Percentiles rank a stretch among this genome's conserved stretches.
These are phyloP conservation scores for Mycena kentingensis DNA, from an alignment of 768 basidiomycete genomes.

Conservation along the genomic window DNA sequence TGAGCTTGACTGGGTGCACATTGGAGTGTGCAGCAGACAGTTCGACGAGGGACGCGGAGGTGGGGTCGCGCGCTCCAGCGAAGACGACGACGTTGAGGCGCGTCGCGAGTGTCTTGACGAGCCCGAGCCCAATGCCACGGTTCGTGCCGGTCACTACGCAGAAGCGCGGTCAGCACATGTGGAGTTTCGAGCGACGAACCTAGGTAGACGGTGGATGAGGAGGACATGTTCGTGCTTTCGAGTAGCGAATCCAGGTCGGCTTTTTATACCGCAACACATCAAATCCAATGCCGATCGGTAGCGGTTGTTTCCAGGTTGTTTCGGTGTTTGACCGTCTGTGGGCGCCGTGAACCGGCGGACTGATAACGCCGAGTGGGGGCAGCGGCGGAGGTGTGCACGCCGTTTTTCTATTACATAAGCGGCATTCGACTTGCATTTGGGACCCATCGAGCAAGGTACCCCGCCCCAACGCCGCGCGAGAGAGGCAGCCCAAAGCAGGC, in stretches of 20 bases:
- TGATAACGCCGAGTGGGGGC: too few species aligned
- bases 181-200: too few species aligned
- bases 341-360: conserved; percentile 75
- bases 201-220: too few species aligned
- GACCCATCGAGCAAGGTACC: conserved; percentile 84
- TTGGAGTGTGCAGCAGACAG: not conserved
- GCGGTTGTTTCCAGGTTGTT: too few species aligned
- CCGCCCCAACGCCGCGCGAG: conserved; percentile 68
- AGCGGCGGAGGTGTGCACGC: too few species aligned
- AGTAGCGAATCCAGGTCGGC: too few species aligned
- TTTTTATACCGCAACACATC: too few species aligned
- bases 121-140: not conserved
- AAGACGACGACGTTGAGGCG: not conserved
- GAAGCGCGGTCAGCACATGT: not conserved
- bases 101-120: not conserved
- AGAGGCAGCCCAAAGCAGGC: conserved; percentile 68
- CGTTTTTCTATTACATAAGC: too few species aligned
- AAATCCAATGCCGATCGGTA: too few species aligned
- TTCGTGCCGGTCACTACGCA: not conserved
- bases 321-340: too few species aligned
- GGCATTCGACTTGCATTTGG: too few species aligned
- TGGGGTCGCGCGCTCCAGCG: conserved; percentile 1
- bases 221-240: too few species aligned
- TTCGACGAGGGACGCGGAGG: not conserved
- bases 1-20: conserved; percentile 2